Evolutionary conservation across 1,139 yeast species (phyloP).

Genomic region (Kodamaea suecica): DNA sequence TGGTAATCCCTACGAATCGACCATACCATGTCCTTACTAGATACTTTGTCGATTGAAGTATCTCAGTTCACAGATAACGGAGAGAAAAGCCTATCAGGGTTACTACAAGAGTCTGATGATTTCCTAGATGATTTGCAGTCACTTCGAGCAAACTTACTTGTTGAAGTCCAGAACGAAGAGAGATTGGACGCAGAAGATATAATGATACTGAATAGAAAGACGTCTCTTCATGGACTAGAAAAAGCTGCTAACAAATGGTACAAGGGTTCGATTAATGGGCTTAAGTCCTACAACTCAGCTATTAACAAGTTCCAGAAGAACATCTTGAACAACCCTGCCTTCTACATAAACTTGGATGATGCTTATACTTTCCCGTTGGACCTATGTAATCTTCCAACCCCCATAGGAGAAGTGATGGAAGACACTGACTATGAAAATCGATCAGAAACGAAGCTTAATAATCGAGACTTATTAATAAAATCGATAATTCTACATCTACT

Average conservation of each 20-base stretch:
- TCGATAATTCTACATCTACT: slow-evolving; percentile 41
- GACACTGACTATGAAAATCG: slow-evolving; percentile 1
- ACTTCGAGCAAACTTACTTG: slow-evolving; percentile 27
- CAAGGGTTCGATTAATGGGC: slow-evolving; percentile 29
- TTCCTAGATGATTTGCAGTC: slow-evolving; percentile 27
- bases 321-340: slow-evolving; percentile 29
- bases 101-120: slow-evolving; percentile 25
- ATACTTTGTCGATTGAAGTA: slow-evolving; percentile 29
- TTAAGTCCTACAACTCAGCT: slow-evolving; percentile 39
- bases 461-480: slow-evolving; percentile 36
- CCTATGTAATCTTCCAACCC: slow-evolving; percentile 29
- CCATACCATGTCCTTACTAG: slow-evolving; percentile 23
- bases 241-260: slow-evolving; percentile 30
- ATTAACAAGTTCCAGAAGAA: slow-evolving; percentile 38
- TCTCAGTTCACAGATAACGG: slow-evolving; percentile 25
- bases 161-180: slow-evolving; percentile 15
- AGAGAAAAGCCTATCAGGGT: slow-evolving; percentile 15
- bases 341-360: slow-evolving; percentile 37
- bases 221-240: slow-evolving; percentile 10
- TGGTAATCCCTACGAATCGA: too few species aligned
- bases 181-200: slow-evolving; percentile 1
- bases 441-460: slow-evolving; percentile 20
- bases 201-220: background rate
- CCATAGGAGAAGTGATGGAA: slow-evolving; percentile 1
- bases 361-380: slow-evolving; percentile 43